These are phyloP conservation scores for Phialophora verrucosa DNA, from an alignment of 2,329 filamentous ascomycete genomes.

Conservation along the genomic window DNA sequence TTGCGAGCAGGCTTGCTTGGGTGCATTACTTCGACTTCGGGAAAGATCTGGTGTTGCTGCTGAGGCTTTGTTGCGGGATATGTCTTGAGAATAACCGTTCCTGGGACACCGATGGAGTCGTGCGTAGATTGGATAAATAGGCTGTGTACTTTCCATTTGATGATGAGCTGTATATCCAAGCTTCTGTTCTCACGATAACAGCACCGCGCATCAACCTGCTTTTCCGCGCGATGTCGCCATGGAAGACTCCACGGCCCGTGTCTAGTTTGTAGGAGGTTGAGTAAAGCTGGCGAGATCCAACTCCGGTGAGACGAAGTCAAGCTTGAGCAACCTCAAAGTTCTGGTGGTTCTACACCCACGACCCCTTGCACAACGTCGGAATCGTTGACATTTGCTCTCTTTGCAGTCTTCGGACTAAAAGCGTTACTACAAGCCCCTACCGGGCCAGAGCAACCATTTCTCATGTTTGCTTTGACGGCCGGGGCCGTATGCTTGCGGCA, in stretches of 20 bases:
- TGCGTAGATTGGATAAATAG: neutral
- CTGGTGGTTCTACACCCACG: neutral
- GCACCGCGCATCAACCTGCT: neutral
- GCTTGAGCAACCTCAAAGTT: neutral
- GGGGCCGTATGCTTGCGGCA: too few relatives aligned
- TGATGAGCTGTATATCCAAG: neutral
- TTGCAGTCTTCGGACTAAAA: too few relatives aligned
- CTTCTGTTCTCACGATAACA: neutral
- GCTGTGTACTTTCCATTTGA: neutral
- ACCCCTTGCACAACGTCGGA: too few relatives aligned
- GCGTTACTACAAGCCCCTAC: too few relatives aligned
- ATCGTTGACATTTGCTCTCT: too few relatives aligned
- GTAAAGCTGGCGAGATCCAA: too few relatives aligned
- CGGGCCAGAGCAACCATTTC: too few relatives aligned
- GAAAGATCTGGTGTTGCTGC: neutral
- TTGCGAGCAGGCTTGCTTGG: neutral
- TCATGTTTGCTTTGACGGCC: too few relatives aligned
- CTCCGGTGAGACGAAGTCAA: neutral
- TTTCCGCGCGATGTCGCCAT: neutral
- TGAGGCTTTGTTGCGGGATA: neutral
- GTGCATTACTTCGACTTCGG: neutral
- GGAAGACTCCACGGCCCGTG: neutral
- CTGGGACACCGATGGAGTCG: too few relatives aligned
- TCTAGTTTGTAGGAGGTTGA: neutral
- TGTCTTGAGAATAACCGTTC: neutral